Conservation (phyloP, 2,329 filamentous ascomycete species). For the Tolypocladium capitatum region DNA sequence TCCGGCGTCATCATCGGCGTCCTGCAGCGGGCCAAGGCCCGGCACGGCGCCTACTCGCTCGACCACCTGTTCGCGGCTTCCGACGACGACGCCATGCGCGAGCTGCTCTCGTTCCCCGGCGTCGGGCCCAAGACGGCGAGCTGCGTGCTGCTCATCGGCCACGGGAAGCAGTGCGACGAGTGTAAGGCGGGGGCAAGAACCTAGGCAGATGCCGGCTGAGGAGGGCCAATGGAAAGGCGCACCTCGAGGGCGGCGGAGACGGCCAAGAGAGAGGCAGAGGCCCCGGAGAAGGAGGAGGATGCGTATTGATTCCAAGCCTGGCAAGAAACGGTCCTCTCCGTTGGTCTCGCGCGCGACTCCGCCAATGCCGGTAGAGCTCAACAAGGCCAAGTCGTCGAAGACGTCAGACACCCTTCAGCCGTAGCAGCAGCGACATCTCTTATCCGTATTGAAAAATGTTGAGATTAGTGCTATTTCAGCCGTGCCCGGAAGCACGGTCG, state of each 20-base stretch:
- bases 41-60: slow-evolving; percentile 29
- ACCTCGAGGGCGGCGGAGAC: slow-evolving; percentile 9
- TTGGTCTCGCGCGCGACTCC: neutral
- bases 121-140: slow-evolving; percentile 42
- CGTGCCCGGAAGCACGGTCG: too few species aligned
- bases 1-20: slow-evolving; percentile 59
- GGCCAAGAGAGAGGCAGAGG: slow-evolving; percentile 2
- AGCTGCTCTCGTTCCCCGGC: slow-evolving; percentile 35
- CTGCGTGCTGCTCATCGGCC: slow-evolving; percentile 35
- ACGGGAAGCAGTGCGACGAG: slow-evolving; percentile 31
- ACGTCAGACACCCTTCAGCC: too few species aligned
- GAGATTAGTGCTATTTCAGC: too few species aligned
- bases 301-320: neutral
- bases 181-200: slow-evolving; percentile 29
- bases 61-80: slow-evolving; percentile 31
- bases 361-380: neutral
- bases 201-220: slow-evolving; percentile 26
- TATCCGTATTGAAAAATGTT: neutral
- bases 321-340: neutral
- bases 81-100: slow-evolving; percentile 34
- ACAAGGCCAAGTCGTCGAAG: neutral
- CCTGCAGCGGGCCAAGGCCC: slow-evolving; percentile 45
- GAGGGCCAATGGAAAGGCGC: slow-evolving; percentile 21
- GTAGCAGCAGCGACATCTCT: neutral
- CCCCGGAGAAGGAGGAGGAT: slow-evolving; percentile 4